These are phyloP conservation scores for Cantharellus anzutake DNA, from an alignment of 768 basidiomycete species.

Conservation along the genomic window DNA sequence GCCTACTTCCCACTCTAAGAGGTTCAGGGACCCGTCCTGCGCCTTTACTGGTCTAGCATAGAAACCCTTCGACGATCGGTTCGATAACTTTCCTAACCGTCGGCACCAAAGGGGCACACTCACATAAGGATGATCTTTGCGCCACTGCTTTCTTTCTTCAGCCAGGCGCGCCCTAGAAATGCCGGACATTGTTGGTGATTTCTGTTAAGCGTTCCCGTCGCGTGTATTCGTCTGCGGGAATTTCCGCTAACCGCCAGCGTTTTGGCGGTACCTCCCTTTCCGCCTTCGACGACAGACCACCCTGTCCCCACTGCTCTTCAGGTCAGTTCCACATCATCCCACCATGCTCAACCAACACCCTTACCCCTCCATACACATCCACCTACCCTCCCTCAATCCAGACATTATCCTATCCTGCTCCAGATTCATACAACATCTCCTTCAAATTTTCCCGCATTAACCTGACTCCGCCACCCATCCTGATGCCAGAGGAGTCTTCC, in stretches of 20 bases:
- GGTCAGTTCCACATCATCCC: neutral
- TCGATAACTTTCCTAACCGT: conserved; percentile 1
- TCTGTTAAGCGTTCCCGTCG: neutral
- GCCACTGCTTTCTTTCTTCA: conserved; percentile 97
- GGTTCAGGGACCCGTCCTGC: conserved; percentile 82
- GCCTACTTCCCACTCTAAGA: conserved; percentile 97
- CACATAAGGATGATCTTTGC: conserved; percentile 97
- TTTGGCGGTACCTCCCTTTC: neutral
- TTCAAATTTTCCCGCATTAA: neutral
- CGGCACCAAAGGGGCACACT: conserved; percentile 10
- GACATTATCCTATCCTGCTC: neutral
- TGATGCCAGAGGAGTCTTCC: conserved; percentile 19
- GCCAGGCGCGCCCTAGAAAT: conserved; percentile 85
- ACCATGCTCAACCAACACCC: neutral
- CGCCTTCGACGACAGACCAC: neutral
- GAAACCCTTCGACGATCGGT: conserved; percentile 50
- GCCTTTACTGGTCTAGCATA: conserved; percentile 87
- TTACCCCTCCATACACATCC: neutral
- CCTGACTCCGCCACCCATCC: neutral
- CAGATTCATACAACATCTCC: neutral
- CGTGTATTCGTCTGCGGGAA: neutral
- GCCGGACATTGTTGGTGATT: conserved; percentile 42
- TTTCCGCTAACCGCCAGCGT: neutral
- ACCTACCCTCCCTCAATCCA: neutral
- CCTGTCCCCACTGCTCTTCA: neutral